Conservation (phyloP, 495 filamentous ascomycete genomes). For the Aspergillus olivimuriae region DNA sequence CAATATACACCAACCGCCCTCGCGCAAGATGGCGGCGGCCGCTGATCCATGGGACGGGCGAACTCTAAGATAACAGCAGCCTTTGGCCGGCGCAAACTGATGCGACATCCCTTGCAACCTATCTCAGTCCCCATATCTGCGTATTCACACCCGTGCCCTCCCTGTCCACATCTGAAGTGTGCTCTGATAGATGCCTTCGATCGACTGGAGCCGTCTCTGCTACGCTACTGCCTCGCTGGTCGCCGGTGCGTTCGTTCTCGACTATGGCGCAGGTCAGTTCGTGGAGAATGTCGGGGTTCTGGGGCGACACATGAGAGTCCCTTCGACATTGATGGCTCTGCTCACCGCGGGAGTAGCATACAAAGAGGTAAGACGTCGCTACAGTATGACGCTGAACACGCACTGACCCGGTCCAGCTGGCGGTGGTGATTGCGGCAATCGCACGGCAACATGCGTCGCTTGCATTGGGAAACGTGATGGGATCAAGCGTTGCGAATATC, state of each 20-base stretch:
- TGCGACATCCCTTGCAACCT: no score
- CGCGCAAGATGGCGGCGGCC: no score
- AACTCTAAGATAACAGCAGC: neutral
- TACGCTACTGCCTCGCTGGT: neutral
- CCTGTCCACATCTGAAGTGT: neutral
- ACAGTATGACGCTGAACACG: no score
- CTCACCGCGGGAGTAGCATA: slow-evolving; percentile 48
- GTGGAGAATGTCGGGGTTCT: slow-evolving; percentile 38
- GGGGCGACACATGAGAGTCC: slow-evolving; percentile 32
- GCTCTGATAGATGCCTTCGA: neutral
- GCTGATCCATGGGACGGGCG: neutral
- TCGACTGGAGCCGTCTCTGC: neutral
- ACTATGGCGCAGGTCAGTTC: neutral
- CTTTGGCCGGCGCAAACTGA: no score
- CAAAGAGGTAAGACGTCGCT: slow-evolving; percentile 48
- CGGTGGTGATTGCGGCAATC: slow-evolving; percentile 44
- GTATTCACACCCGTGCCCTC: no score
- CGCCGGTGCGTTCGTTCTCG: neutral
- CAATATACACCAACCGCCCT: no score
- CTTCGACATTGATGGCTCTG: slow-evolving; percentile 38
- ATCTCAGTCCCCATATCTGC: no score
- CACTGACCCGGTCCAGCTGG: slow-evolving; percentile 34
- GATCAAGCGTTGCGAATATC: slow-evolving; percentile 51
- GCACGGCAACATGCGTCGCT: slow-evolving; percentile 38
- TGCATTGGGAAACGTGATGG: slow-evolving; percentile 51